A percentile compares a stretch with the other conserved stretches of the same genome.
These are phyloP conservation scores for Puccinia coronata DNA, from an alignment of 1,284 basidiomycete species.

Conservation along the genomic window DNA sequence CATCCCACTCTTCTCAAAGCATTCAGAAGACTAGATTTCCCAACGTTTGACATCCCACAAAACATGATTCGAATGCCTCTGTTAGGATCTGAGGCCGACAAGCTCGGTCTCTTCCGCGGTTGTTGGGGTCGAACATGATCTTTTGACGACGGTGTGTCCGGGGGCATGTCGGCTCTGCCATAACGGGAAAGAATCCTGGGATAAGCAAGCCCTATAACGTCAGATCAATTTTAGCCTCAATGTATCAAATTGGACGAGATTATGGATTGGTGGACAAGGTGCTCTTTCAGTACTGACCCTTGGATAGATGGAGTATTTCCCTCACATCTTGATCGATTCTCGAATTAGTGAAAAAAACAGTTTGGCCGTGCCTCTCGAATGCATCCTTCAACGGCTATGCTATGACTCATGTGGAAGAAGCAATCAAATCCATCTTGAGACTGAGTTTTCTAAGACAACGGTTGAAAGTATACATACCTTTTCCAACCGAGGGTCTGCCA, in stretches of 20 bases:
- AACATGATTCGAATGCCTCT: constrained; percentile 82
- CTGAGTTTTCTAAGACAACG: no score
- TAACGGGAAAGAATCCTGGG: constrained; percentile 26
- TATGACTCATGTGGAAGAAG: background rate
- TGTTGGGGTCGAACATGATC: background rate
- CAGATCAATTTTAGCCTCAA: background rate
- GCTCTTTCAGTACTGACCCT: background rate
- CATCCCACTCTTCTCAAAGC: constrained; percentile 85
- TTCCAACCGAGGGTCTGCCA: constrained; percentile 80
- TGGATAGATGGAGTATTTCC: constrained; percentile 18
- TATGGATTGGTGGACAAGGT: background rate
- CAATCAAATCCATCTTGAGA: background rate
- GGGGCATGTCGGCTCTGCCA: background rate
- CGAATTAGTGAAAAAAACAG: constrained; percentile 43
- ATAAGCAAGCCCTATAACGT: constrained; percentile 23
- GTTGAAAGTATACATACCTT: no score
- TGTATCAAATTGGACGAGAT: no score
- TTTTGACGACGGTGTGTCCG: background rate
- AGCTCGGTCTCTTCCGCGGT: background rate
- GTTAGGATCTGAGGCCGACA: background rate
- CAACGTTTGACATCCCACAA: constrained; percentile 98
- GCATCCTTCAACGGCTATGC: constrained; percentile 42
- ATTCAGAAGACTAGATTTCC: constrained; percentile 92
- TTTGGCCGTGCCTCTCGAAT: constrained; percentile 27
- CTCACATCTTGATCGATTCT: constrained; percentile 37